Evolutionary conservation across 2,329 filamentous ascomycete species (phyloP).

Genomic region (Ophiosphaerella narmari): DNA sequence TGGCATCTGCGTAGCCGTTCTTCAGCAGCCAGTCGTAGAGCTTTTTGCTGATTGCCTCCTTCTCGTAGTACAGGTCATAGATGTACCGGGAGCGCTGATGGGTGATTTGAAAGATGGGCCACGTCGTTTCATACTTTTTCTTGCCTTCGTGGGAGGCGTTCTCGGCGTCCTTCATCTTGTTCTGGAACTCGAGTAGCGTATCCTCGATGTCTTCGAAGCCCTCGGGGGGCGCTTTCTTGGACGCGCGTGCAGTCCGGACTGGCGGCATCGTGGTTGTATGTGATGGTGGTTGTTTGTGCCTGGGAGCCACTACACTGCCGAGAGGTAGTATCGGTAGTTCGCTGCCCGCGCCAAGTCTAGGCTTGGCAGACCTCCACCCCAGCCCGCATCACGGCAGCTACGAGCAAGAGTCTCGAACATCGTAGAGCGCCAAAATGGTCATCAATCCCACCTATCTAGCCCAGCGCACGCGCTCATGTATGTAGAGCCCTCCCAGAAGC

Average conservation of each 20-base stretch:
- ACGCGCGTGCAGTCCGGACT: conserved; percentile 70
- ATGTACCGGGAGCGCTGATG: conserved; percentile 93
- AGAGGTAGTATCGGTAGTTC: neutral
- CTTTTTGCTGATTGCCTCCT: conserved; percentile 89
- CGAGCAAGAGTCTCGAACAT: conserved; percentile 20
- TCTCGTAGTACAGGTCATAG: conserved; percentile 97
- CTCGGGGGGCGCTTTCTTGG: conserved; percentile 80
- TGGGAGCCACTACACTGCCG: neutral
- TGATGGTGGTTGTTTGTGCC: neutral
- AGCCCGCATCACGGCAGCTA: conserved; percentile 36
- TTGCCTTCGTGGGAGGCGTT: conserved; percentile 79
- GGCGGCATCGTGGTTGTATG: conserved; percentile 66
- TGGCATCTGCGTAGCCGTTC: conserved; percentile 93
- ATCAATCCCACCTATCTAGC: conserved; percentile 92
- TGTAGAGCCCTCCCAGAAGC: conserved; percentile 14
- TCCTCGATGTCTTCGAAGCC: conserved; percentile 89
- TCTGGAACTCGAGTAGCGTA: conserved; percentile 80
- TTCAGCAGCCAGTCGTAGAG: conserved; percentile 97
- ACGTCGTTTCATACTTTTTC: conserved; percentile 89
- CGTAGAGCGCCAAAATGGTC: conserved; percentile 61
- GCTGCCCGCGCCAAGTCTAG: conserved; percentile 29
- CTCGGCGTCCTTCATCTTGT: conserved; percentile 95
- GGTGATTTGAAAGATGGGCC: conserved; percentile 97
- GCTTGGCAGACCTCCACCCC: conserved; percentile 37
- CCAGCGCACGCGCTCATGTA: conserved; percentile 59